phyloP scores from a whole-genome alignment of 257 asterid genomes.

The Penstemon davidsonii region DNA sequence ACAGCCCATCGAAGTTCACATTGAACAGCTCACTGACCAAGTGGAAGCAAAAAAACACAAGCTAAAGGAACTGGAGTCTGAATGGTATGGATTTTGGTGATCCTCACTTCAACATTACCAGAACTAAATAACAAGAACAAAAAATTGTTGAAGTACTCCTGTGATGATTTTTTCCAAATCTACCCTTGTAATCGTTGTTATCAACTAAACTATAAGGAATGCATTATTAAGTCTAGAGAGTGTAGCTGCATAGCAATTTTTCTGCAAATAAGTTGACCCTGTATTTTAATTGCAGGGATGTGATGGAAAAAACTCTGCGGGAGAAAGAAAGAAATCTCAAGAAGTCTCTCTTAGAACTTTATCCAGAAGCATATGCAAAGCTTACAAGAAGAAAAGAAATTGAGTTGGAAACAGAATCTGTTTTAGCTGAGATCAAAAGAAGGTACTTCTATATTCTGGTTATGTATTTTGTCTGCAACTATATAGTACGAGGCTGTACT shows the following conservation, averaged over 20 bases:
- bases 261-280: slow-evolving; percentile 24
- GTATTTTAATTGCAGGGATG: slow-evolving; percentile 50
- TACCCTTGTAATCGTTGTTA: neutral
- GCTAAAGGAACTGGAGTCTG: slow-evolving; percentile 50
- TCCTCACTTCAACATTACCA: slow-evolving; percentile 18
- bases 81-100: slow-evolving; percentile 44
- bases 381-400: slow-evolving; percentile 41
- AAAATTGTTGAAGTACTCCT: neutral
- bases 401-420: slow-evolving; percentile 42
- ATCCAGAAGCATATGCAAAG: slow-evolving; percentile 53
- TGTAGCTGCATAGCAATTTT: neutral
- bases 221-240: neutral
- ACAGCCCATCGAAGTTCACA: slow-evolving; percentile 39
- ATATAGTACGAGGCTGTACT: neutral
- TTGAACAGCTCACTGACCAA: slow-evolving; percentile 48
- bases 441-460: slow-evolving; percentile 44
- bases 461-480: slow-evolving; percentile 23
- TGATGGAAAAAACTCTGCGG: slow-evolving; percentile 38
- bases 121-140: neutral
- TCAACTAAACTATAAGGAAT: slow-evolving; percentile 14
- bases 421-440: slow-evolving; percentile 44
- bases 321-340: slow-evolving; percentile 49
- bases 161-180: neutral
- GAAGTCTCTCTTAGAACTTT: slow-evolving; percentile 36
- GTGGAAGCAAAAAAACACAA: slow-evolving; percentile 45